Conservation (phyloP, 2,329 filamentous ascomycete genomes). For the Apiospora phragmitis region DNA sequence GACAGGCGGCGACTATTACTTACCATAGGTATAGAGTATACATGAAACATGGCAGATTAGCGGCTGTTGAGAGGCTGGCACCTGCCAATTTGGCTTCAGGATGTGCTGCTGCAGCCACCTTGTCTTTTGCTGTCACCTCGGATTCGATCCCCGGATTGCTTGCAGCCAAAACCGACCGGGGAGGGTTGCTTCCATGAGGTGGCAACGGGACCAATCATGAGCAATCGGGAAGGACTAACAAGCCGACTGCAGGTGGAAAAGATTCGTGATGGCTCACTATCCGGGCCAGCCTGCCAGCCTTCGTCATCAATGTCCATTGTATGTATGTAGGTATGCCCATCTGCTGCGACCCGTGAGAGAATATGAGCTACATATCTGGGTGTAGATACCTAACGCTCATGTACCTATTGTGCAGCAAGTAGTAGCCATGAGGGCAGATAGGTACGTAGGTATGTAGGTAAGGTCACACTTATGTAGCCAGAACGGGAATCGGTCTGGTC, state of each 20-base stretch:
- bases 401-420: not conserved
- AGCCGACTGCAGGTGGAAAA: not conserved
- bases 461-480: not conserved
- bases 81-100: not conserved
- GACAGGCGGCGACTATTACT: not conserved
- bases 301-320: not conserved
- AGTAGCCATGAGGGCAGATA: not conserved
- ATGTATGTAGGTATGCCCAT: not conserved
- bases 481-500: not conserved
- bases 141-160: not conserved
- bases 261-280: not conserved
- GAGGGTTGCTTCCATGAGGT: not conserved
- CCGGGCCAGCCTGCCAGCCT: not conserved
- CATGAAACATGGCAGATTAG: not conserved
- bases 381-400: not conserved
- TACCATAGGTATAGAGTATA: not conserved
- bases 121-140: constrained; percentile 1
- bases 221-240: not conserved
- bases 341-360: not conserved
- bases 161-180: not conserved
- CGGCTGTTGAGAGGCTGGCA: not conserved
- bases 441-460: not conserved
- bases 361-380: not conserved
- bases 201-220: not conserved
- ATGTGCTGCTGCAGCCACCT: constrained; percentile 3